phyloP scores from a whole-genome alignment of 768 basidiomycete species.

The Calocera viscosa region DNA sequence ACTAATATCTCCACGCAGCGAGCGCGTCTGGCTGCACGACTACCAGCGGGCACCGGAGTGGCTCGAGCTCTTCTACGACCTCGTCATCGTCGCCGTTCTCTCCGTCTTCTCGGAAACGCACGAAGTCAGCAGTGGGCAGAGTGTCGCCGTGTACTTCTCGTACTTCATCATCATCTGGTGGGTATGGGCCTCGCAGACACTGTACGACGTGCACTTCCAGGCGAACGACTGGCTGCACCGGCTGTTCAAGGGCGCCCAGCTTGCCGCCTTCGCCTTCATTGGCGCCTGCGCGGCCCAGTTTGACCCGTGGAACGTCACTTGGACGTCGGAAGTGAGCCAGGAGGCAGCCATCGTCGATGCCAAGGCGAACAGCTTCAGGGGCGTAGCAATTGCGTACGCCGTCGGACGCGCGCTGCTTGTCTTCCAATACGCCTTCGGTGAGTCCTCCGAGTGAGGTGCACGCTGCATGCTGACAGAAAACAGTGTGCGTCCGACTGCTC shows the following conservation, averaged over 20 bases:
- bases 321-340: not conserved
- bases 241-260: slow-evolving; percentile 8
- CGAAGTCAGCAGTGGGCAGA: not conserved
- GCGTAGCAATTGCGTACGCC: slow-evolving; percentile 9
- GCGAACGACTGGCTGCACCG: slow-evolving; percentile 12
- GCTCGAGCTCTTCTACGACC: slow-evolving; percentile 8
- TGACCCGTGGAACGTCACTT: slow-evolving; percentile 3
- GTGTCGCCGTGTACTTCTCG: slow-evolving; percentile 8
- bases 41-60: not conserved
- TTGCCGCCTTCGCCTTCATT: slow-evolving; percentile 7
- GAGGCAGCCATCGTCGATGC: not conserved
- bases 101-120: not conserved
- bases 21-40: not conserved
- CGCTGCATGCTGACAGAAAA: not conserved
- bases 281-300: slow-evolving; percentile 7
- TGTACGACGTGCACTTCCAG: slow-evolving; percentile 12
- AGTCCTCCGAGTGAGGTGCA: not conserved
- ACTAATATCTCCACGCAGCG: not conserved
- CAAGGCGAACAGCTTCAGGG: not conserved
- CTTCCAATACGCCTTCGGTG: slow-evolving; percentile 7
- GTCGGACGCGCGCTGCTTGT: slow-evolving; percentile 6
- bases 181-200: slow-evolving; percentile 11
- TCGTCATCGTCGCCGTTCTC: slow-evolving; percentile 8
- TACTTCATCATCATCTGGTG: slow-evolving; percentile 13
- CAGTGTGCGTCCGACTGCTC: not conserved